Evolutionary conservation across 495 filamentous ascomycete genomes (phyloP).

Genomic region (Aspergillus bertholletiae): DNA sequence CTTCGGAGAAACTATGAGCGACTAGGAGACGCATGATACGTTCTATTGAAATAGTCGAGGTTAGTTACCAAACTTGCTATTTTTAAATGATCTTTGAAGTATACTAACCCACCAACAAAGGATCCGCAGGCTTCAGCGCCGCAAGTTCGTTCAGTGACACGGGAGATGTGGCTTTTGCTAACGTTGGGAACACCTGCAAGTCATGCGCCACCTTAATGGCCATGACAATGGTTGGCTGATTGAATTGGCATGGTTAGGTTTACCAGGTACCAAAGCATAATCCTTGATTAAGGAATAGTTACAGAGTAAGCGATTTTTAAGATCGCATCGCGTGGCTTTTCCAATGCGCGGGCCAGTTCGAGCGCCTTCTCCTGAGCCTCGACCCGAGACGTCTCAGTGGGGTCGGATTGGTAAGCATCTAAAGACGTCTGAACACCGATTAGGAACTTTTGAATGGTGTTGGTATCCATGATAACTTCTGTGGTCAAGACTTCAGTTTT

Average conservation of each 20-base stretch:
- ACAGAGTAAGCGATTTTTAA: conserved; percentile 17
- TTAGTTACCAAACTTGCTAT: neutral
- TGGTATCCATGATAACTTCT: conserved; percentile 1
- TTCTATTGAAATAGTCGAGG: neutral
- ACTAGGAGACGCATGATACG: conserved; percentile 17
- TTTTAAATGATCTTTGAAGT: neutral
- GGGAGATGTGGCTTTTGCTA: conserved; percentile 10
- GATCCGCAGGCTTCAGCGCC: conserved; percentile 16
- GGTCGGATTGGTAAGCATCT: neutral
- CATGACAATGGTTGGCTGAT: conserved; percentile 19
- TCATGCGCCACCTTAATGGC: conserved; percentile 22
- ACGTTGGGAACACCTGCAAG: conserved; percentile 15
- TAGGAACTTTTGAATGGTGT: conserved; percentile 6
- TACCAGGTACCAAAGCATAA: neutral
- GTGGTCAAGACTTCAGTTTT: neutral
- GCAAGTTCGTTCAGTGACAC: conserved; percentile 13
- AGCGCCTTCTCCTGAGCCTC: conserved; percentile 12
- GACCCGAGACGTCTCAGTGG: conserved; percentile 5
- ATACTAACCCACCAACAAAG: conserved; percentile 18
- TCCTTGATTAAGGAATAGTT: neutral
- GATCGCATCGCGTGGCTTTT: conserved; percentile 17
- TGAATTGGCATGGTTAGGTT: neutral
- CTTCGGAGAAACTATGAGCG: conserved; percentile 15
- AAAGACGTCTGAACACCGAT: conserved; percentile 18
- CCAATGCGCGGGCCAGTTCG: conserved; percentile 13